Base-by-base conservation (phyloP, 2,329 filamentous ascomycete genomes). In the Fusarium brachygibbosum region DNA sequence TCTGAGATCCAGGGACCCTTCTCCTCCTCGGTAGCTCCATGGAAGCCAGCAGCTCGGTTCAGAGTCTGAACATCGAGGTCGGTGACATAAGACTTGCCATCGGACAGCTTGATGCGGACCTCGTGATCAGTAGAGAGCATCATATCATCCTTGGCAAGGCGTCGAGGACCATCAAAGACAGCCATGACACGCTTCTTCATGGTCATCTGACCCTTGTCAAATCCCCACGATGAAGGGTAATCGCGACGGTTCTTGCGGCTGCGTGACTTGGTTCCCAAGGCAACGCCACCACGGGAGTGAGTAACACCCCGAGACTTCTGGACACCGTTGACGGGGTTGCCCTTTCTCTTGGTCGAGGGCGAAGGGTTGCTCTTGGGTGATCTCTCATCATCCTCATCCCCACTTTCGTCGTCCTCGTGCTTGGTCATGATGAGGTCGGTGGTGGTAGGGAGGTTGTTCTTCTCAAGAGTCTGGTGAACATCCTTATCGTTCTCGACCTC, bases 61-160 rank as follows among this genome's bases (percentile, higher is more conserved):
- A 98, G 80, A 3, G 94, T 98, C 82, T 96, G 91, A 51, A 98
- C 88, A 76, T 98, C 96, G 44, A 99, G 85, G 76, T 98, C 96
- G 9, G 95, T 98, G 38, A 98, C 90, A 77, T 97, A 98, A 2
- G 88, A 86, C 75, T 91, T 89, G 76, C 88, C 88, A 76, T 93
- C 91, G 25, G 87, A 87, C 19, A 98, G 86, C 79, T 90, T 90
- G 79, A 97, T 86, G 76, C 95, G 93, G 37, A 98, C 93, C 81
- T 99, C 96, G 76, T 96, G 94, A 74, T 97, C 94, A 17, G 92
- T 94, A 73, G 94, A 93, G 50, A 99, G 90, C 94, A 98, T 97
- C 93, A 98, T 96, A 81, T 99, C 96, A 77, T 99, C 96, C 84
- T 98, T 98, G 87, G 93, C 96, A 50, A 99, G 86, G 41, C 95